Conservation (phyloP, 1,284 basidiomycete genomes). For the Leucoagaricus sp. region DNA sequence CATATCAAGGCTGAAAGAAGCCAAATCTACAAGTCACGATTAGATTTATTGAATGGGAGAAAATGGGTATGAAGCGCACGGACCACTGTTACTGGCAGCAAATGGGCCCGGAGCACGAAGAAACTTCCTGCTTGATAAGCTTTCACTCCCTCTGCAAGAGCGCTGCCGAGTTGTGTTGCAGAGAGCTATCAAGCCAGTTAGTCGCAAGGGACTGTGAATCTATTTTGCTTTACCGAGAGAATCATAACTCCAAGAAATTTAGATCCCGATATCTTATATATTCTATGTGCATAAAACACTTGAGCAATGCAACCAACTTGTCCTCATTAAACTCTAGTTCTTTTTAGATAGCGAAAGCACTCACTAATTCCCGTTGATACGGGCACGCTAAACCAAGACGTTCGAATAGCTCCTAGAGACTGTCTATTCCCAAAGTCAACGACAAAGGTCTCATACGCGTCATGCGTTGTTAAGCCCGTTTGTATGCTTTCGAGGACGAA, state of each 20-base stretch:
- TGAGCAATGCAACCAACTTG: conserved; percentile 16
- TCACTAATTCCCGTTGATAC: conserved; percentile 15
- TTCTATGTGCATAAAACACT: conserved; percentile 17
- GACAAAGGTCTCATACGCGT: conserved; percentile 5
- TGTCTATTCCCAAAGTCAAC: conserved; percentile 2
- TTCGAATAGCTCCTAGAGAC: conserved; percentile 2
- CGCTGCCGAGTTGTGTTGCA: background rate
- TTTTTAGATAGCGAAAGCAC: background rate
- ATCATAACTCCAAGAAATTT: conserved; percentile 3
- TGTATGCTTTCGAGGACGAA: conserved; percentile 18
- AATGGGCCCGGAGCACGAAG: background rate
- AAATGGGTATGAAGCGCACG: background rate
- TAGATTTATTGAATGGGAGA: background rate
- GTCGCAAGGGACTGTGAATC: background rate
- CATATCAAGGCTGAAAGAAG: conserved; percentile 8
- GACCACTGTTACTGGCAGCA: background rate
- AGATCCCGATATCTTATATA: conserved; percentile 7
- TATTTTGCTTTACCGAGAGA: conserved; percentile 3
- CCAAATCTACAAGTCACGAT: conserved; percentile 15
- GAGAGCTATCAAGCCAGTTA: background rate
- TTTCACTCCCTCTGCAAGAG: background rate
- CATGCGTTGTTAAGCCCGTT: conserved; percentile 11
- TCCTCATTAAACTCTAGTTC: no score
- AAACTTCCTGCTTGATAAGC: background rate
- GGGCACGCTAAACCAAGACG: conserved; percentile 11